Evolutionary conservation across 192 early-diverging fungal species (phyloP).

Genomic region (Backusella circina): DNA sequence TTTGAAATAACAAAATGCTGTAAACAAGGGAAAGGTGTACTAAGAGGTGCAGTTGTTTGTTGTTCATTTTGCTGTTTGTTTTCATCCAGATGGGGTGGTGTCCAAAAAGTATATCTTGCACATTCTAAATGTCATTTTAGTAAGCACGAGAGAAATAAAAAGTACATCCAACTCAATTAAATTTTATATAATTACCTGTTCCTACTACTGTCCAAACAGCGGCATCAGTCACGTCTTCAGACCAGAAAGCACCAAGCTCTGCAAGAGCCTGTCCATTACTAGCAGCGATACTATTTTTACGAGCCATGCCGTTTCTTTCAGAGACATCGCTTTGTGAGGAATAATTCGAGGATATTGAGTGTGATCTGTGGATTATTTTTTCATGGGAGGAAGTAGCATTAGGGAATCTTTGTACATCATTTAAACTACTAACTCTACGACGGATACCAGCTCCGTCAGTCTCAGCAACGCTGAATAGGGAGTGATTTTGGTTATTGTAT

Average conservation of each 20-base stretch:
- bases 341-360: neutral
- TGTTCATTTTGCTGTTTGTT: neutral
- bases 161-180: neutral
- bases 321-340: neutral
- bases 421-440: conserved; percentile 55
- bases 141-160: neutral
- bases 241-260: conserved; percentile 48
- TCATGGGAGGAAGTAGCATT: neutral
- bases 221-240: conserved; percentile 76
- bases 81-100: conserved; percentile 24
- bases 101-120: conserved; percentile 53
- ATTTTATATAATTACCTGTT: conserved; percentile 37
- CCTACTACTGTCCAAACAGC: conserved; percentile 93
- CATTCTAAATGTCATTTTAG: conserved; percentile 31
- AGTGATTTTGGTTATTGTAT: neutral
- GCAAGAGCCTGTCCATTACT: conserved; percentile 5
- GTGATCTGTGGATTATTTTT: neutral
- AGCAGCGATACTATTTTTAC: conserved; percentile 19
- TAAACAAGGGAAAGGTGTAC: neutral
- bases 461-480: neutral
- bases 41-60: conserved; percentile 1
- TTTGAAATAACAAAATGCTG: conserved; percentile 30
- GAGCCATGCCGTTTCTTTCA: neutral
- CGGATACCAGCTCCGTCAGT: conserved; percentile 11
- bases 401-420: conserved; percentile 12